Evolutionary conservation across 1,284 basidiomycete genomes (phyloP).

Genomic region (Puccinia brachypodii): DNA sequence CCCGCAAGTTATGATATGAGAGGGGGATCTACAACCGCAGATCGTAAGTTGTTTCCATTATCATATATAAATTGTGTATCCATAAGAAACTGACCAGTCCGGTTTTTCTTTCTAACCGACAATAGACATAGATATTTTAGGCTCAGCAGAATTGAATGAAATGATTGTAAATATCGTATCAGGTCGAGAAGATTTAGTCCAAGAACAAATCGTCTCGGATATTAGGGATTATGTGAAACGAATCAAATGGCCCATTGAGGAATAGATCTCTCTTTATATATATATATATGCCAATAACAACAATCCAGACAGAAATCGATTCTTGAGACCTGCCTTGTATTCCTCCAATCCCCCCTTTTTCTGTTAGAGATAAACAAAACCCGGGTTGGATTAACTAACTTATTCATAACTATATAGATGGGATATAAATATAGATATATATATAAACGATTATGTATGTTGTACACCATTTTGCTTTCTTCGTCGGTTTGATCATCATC

Average conservation of each 20-base stretch:
- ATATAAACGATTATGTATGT: background rate
- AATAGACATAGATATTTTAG: slow-evolving; percentile 92
- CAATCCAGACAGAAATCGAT: background rate
- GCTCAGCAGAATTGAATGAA: slow-evolving; percentile 80
- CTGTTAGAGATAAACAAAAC: background rate
- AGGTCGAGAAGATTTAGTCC: slow-evolving; percentile 63
- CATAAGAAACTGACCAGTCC: too few species aligned
- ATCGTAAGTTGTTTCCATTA: slow-evolving; percentile 51
- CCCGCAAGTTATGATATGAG: slow-evolving; percentile 74
- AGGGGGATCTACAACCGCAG: slow-evolving; percentile 79
- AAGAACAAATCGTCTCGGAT: slow-evolving; percentile 73
- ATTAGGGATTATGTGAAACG: slow-evolving; percentile 74
- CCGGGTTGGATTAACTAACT: background rate
- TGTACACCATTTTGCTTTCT: background rate
- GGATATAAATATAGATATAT: background rate
- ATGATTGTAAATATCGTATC: slow-evolving; percentile 85
- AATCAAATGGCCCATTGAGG: slow-evolving; percentile 72
- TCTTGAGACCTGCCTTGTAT: background rate
- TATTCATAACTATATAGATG: background rate
- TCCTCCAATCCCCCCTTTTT: background rate
- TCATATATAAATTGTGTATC: too few species aligned
- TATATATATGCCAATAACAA: background rate
- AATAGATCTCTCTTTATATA: background rate
- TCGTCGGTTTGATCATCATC: too few species aligned
- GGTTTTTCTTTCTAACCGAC: slow-evolving; percentile 37